phyloP scores from a whole-genome alignment of 2,329 filamentous ascomycete genomes.

The Pseudopyricularia cyperi region DNA sequence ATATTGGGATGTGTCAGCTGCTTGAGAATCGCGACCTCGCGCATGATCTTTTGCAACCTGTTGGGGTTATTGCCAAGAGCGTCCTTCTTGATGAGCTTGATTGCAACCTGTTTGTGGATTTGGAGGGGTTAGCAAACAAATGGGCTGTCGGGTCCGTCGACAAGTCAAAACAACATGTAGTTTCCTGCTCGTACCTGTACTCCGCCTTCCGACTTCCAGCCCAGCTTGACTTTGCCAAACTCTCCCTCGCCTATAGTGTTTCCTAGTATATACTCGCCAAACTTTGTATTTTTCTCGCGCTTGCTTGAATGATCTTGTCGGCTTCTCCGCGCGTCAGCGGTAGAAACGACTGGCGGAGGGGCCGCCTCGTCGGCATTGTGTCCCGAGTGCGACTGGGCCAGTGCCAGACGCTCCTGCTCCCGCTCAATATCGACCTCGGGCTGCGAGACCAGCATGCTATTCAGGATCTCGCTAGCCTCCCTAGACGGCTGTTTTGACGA shows the following conservation, averaged over 20 bases:
- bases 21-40: slow-evolving; percentile 88
- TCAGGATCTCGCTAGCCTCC: slow-evolving; percentile 69
- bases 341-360: slow-evolving; percentile 30
- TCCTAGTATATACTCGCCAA: slow-evolving; percentile 90
- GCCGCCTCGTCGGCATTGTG: slow-evolving; percentile 31
- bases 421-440: slow-evolving; percentile 61
- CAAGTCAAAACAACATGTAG: not conserved
- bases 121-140: not conserved
- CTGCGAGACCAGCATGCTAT: slow-evolving; percentile 63
- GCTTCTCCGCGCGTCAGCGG: slow-evolving; percentile 35
- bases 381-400: slow-evolving; percentile 33
- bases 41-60: slow-evolving; percentile 89
- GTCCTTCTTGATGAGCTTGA: slow-evolving; percentile 93
- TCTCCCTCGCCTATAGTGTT: slow-evolving; percentile 96
- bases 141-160: not conserved
- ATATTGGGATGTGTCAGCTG: slow-evolving; percentile 86
- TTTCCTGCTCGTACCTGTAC: slow-evolving; percentile 45
- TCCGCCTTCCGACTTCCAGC: slow-evolving; percentile 92
- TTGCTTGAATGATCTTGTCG: slow-evolving; percentile 44
- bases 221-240: slow-evolving; percentile 96
- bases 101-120: slow-evolving; percentile 61
- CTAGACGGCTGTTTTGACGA: slow-evolving; percentile 49
- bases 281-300: slow-evolving; percentile 66
- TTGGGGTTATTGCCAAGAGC: slow-evolving; percentile 78
- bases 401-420: slow-evolving; percentile 55